Percentiles rank a stretch among this genome's conserved stretches.
Evolutionary conservation across 129 eudicot genomes (phyloP).

Genomic region (Sambucus nigra): DNA sequence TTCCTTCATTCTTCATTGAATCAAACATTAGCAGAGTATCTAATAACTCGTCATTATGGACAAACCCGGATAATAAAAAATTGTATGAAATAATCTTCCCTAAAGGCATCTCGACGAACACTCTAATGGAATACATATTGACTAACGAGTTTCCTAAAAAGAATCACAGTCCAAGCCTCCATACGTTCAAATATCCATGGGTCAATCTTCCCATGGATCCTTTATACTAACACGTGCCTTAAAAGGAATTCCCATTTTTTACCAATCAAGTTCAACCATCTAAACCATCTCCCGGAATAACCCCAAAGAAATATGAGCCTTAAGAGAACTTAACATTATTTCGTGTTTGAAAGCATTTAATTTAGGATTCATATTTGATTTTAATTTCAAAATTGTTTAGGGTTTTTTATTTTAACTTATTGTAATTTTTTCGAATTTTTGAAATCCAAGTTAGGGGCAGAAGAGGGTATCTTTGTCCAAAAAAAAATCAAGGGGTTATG

Average conservation of each 20-base stretch:
- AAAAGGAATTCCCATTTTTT: slow-evolving; percentile 44
- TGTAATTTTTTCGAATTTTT: too few relatives aligned
- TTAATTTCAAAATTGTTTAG: too few relatives aligned
- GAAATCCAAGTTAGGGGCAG: too few relatives aligned
- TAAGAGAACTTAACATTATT: too few relatives aligned
- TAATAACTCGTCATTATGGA: slow-evolving; percentile 34
- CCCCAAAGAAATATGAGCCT: slow-evolving; percentile 28
- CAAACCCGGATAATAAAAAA: slow-evolving; percentile 64
- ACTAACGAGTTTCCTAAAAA: slow-evolving; percentile 58
- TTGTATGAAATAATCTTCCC: slow-evolving; percentile 73
- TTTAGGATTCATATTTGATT: too few relatives aligned
- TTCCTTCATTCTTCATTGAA: slow-evolving; percentile 31
- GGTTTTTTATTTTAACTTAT: too few relatives aligned
- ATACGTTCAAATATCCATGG: slow-evolving; percentile 40
- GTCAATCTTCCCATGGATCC: slow-evolving; percentile 27
- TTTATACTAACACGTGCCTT: slow-evolving; percentile 51
- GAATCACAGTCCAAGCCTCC: slow-evolving; percentile 54
- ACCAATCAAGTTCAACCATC: slow-evolving; percentile 40
- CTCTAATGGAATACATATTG: slow-evolving; percentile 57
- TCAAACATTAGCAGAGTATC: slow-evolving; percentile 48
- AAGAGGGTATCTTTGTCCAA: too few relatives aligned
- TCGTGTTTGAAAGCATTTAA: too few relatives aligned
- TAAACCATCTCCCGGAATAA: slow-evolving; percentile 42
- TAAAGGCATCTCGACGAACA: slow-evolving; percentile 45
- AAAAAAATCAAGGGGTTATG: too few relatives aligned